Conservation (phyloP, 2,329 filamentous ascomycete species). For the Talaromyces sp. region DNA sequence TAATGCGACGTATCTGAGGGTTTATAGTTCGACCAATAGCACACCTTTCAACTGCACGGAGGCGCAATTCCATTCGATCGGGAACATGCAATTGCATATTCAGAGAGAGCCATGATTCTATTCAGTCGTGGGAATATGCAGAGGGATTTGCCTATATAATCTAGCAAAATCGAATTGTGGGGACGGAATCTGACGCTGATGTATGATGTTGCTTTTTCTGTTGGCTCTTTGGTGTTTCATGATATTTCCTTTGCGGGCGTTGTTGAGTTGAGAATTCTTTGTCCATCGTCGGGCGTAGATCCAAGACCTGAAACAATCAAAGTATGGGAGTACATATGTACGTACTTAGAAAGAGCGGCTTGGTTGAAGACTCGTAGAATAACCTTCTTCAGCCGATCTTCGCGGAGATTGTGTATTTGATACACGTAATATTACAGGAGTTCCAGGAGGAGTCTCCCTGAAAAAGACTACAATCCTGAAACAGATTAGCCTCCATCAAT, state of each 20-base stretch:
- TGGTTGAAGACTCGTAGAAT: neutral
- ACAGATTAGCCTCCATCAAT: neutral
- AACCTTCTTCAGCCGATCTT: conserved; percentile 1
- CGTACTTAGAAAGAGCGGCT: neutral
- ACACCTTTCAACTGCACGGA: neutral
- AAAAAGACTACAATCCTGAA: neutral
- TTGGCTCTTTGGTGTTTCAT: neutral
- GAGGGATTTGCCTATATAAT: too few relatives aligned
- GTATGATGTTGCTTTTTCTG: neutral
- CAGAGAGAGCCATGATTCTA: neutral
- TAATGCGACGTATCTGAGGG: neutral
- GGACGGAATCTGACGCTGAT: neutral
- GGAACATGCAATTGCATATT: neutral
- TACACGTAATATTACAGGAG: neutral
- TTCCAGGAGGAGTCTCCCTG: neutral
- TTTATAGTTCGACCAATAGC: neutral
- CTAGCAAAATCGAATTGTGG: neutral
- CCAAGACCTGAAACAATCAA: too few relatives aligned
- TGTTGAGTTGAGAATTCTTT: neutral
- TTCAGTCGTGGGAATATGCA: neutral
- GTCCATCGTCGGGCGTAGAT: neutral
- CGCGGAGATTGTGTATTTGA: neutral
- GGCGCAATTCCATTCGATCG: neutral
- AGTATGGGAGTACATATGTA: too few relatives aligned
- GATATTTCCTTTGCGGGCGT: neutral